Base-by-base conservation (phyloP, 441 rosid genomes). In the Adansonia gregorii region DNA sequence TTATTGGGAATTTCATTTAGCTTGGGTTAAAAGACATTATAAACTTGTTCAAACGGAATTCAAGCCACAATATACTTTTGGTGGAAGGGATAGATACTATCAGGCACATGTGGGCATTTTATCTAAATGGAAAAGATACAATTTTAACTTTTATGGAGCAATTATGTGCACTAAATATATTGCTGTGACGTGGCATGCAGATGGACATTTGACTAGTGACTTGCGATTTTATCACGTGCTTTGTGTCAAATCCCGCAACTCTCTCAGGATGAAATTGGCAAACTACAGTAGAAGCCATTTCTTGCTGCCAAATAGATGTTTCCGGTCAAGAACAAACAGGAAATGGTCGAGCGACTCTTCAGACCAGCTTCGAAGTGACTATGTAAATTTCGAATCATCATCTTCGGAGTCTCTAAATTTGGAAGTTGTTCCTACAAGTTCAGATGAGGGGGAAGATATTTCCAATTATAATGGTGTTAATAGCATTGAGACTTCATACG, bases 361-460 rank as follows among this genome's bases (percentile, higher is more conserved):
- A 0, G 92, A 90, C 83, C 82, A 82, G 81, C 79, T 73, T 67
- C 81, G 49, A 72, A 78, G 86, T 66, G 91, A 86, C 48, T 79
- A 75, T 67, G 24, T 63, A 68, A 85, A 79, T 82, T 84, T 78
- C 27, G 89, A 86, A 76, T 82, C 82, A 17, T 41, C 85, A 48
- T 82, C 83, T 54, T 68, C 75, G 2, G 83, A 79, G 55, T 82
- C 83, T 73, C 77, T 82, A 20, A 78, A 85, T 78, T 72, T 46
- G 66, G 85, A 89, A 84, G 76, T 72, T 75, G 63, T 75, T 60
- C 87, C 88, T 63, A 76, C 75, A 43, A 78, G 78, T 68, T 70
- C 88, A 31, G 80, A 73, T 73, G 82, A 76, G 41, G 90, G 71
- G 69, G 76, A 48, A 11, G 82, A 79, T 46, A 66, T 56, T 73